Evolutionary conservation across 345 rosid genomes (phyloP), one percentile per base, ranked within the genome.

Genomic region (Cardamine occulta): DNA sequence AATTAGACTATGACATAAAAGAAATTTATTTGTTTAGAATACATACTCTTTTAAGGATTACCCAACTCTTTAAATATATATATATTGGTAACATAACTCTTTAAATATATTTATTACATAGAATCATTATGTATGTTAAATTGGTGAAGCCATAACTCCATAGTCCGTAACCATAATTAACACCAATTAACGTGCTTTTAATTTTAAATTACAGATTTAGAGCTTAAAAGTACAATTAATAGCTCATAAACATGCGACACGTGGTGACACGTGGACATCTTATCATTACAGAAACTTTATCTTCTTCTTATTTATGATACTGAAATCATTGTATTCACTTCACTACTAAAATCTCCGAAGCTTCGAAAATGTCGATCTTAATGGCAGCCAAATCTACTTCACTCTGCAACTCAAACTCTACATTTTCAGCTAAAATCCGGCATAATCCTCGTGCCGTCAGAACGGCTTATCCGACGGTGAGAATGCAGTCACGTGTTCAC

Each of bases 401-500:
- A 8, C 57, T 77, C 39, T 72, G 17, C 63, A 65, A 9, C 73
- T 57, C 63, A 28, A 57, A 57, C 17, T 6, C 56, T 34, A 2
- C 58, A 0, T 14, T 64, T 15, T 64, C 80, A 71, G 8, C 73
- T 7, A 57, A n/a, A 71, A 64, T 8, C 23, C 2, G 6, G 0
- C 68, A 15, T 15, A 57, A 29, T 2, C 73, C 68, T 26, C 68
- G 73, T 7, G 77, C 57, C 47, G 72, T 72, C 28, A 66, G 39
- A 58, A 58, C 56, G 13, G 65, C 3, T 63, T 61, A 82, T 66
- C 86, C 74, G 7, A 73, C 82, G 74, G 84, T 80, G 78, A 77
- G 75, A 69, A 87, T 76, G 87, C 81, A 71, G 58, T 74, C 86
- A 49, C 82, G 87, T 31, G 67, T 87, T 5, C 84, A 81, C 68